A percentile compares a stretch with the other conserved stretches of the same genome.
Evolutionary conservation across 1,284 basidiomycete genomes (phyloP).

Genomic region (Mycosarcoma mackinlayi): DNA sequence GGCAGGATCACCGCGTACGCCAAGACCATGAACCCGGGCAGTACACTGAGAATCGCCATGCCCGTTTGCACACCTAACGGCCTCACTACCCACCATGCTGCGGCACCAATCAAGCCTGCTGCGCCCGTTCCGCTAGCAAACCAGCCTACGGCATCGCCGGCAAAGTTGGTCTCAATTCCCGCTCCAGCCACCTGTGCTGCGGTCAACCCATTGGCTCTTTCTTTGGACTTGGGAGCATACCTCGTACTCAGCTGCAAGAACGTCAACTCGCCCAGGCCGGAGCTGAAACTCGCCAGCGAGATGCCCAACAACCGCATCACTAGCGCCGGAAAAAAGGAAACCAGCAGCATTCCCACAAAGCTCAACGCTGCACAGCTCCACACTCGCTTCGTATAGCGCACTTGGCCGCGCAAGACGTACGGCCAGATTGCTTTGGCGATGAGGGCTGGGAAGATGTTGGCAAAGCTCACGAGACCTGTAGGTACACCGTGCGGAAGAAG

Average conservation of each 20-base stretch:
- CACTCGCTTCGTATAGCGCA: slow-evolving; percentile 55
- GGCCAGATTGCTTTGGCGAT: slow-evolving; percentile 91
- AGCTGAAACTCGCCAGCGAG: slow-evolving; percentile 86
- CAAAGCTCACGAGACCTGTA: slow-evolving; percentile 86
- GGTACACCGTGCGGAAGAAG: slow-evolving; percentile 77
- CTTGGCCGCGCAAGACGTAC: slow-evolving; percentile 71
- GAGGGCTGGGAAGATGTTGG: slow-evolving; percentile 69
- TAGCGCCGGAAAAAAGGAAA: slow-evolving; percentile 80
- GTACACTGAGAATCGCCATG: slow-evolving; percentile 72
- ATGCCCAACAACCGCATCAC: slow-evolving; percentile 85
- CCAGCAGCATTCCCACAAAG: slow-evolving; percentile 71
- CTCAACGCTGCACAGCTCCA: slow-evolving; percentile 69
- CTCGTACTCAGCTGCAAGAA: slow-evolving; percentile 93
- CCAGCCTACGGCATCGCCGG: slow-evolving; percentile 58
- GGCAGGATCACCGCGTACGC: slow-evolving; percentile 55
- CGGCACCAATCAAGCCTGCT: slow-evolving; percentile 90
- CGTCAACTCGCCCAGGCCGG: slow-evolving; percentile 92
- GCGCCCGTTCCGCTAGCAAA: slow-evolving; percentile 84
- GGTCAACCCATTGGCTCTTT: slow-evolving; percentile 6
- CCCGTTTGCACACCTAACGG: slow-evolving; percentile 84
- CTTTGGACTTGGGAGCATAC: slow-evolving; percentile 34
- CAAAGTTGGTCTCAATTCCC: slow-evolving; percentile 34
- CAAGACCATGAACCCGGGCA: slow-evolving; percentile 59
- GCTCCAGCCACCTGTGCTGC: slow-evolving; percentile 6
- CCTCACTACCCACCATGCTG: slow-evolving; percentile 92